Evolutionary conservation across 352 stramenopile species (phyloP), one percentile per base, ranked within the genome.

Genomic region (Phytophthora kernoviae): DNA sequence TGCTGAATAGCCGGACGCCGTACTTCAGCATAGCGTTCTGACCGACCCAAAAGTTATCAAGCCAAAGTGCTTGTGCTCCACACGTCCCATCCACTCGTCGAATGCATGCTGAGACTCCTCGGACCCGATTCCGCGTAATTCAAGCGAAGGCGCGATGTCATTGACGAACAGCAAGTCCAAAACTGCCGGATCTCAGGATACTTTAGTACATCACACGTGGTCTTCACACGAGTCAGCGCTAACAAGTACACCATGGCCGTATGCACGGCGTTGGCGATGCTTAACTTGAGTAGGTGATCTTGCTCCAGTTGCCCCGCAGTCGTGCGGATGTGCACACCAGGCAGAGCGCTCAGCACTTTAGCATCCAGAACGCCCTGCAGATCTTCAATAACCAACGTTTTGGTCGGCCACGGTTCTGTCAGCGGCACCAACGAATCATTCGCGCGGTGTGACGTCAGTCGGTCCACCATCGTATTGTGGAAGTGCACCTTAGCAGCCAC

Each of bases 21-120:
- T 73, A 78, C 59, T 78, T 81, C 40, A 84, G 47, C 56, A 85
- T 67, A 4, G 87, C 87, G 70, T 97, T 98, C 76, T 98, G 93
- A 5, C 72, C 79, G 40, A 98, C 91, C 72, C 97, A 98, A 73
- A 98, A 98, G 32, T 88, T 96, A 45, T 90, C 17, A 98, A 62
- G 11, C 94, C 91, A 69, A 98, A 98, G 49, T 70, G 55, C 6
- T 27, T n/a, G 27, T 97, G 88, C n/a, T 81, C 46, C 36, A 98
- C 49, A 15, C 94, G 81, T 34, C 37, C 42, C 53, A 90, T 84
- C 94, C 94, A 98, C 69, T 98, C 93, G 17, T 77, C 58, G 51
- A 87, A 92, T 22, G 71, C 72, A 1, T 67, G 37, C 17, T 81
- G 64, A 10, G 81, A 75, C 4, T 70, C 62, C 10, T 75, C 62